Percentiles rank a stretch among this genome's conserved stretches.
Evolutionary conservation across 306 rosid species (phyloP).

Genomic region (Sphenostylis stenocarpa): DNA sequence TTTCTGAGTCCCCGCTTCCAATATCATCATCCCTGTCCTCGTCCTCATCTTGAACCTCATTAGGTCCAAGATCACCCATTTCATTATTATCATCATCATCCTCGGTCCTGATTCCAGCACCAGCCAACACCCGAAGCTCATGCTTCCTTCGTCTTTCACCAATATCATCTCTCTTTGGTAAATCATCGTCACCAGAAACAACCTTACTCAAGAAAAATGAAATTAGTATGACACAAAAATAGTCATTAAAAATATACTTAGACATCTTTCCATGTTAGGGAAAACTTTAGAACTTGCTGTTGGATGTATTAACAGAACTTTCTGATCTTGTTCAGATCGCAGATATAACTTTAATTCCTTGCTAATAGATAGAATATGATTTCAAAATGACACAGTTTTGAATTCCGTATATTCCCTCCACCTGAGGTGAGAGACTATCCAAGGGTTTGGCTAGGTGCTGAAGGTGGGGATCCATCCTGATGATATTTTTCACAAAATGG

Average conservation of each 20-base stretch:
- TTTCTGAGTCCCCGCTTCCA: constrained; percentile 60
- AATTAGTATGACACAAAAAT: neutral
- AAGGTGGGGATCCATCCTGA: neutral
- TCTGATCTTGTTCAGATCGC: neutral
- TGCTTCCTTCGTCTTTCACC: constrained; percentile 72
- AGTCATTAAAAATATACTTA: neutral
- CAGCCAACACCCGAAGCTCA: constrained; percentile 67
- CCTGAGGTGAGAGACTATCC: neutral
- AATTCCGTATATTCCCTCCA: neutral
- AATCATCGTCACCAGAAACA: constrained; percentile 88
- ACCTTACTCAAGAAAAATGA: constrained; percentile 46
- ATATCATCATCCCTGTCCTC: constrained; percentile 28
- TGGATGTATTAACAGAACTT: neutral
- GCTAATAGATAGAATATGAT: neutral
- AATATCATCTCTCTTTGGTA: constrained; percentile 76
- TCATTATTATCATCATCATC: constrained; percentile 47
- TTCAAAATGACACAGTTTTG: neutral
- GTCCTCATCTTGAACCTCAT: constrained; percentile 38
- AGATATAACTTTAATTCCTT: neutral
- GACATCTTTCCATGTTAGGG: neutral
- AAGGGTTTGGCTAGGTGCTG: neutral
- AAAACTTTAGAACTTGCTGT: neutral
- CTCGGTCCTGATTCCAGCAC: constrained; percentile 61
- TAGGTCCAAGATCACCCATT: constrained; percentile 34
- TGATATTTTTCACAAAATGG: neutral